Conservation (phyloP, 805 yeast genomes). For the Saturnispora sekii region DNA sequence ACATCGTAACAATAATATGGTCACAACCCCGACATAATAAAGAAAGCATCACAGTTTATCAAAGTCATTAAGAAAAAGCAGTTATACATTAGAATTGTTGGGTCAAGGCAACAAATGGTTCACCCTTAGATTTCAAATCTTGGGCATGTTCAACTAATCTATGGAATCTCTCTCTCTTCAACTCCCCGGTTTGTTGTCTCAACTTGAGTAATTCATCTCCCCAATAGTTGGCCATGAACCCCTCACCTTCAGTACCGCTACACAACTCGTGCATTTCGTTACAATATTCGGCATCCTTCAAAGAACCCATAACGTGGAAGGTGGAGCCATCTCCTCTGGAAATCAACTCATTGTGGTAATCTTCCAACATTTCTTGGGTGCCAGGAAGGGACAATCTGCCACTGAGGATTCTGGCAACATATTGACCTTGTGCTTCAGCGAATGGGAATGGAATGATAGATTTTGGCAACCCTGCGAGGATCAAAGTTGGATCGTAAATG, state of each 20-base stretch:
- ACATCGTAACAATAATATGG: no score
- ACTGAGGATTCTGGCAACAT: constrained; percentile 31
- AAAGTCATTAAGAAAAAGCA: background rate
- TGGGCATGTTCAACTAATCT: constrained; percentile 22
- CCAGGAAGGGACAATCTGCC: constrained; percentile 36
- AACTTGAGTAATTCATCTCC: constrained; percentile 18
- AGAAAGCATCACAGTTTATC: background rate
- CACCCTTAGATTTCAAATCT: constrained; percentile 17
- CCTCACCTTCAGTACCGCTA: constrained; percentile 27
- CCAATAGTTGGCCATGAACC: constrained; percentile 27
- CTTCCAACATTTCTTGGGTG: constrained; percentile 26
- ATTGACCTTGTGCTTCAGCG: constrained; percentile 39
- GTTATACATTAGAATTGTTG: constrained; percentile 4
- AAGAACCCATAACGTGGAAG: constrained; percentile 45
- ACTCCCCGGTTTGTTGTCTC: constrained; percentile 19
- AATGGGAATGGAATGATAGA: constrained; percentile 43
- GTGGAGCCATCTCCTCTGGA: constrained; percentile 37
- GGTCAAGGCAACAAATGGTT: constrained; percentile 16
- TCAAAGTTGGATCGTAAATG: constrained; percentile 36
- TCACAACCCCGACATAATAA: background rate
- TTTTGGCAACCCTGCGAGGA: constrained; percentile 33
- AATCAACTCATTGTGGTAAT: constrained; percentile 27
- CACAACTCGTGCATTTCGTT: constrained; percentile 32
- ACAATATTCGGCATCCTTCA: constrained; percentile 52
- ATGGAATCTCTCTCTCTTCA: constrained; percentile 23